phyloP scores from a whole-genome alignment of 257 asterid genomes.

The Nyctanthes arbortristis region DNA sequence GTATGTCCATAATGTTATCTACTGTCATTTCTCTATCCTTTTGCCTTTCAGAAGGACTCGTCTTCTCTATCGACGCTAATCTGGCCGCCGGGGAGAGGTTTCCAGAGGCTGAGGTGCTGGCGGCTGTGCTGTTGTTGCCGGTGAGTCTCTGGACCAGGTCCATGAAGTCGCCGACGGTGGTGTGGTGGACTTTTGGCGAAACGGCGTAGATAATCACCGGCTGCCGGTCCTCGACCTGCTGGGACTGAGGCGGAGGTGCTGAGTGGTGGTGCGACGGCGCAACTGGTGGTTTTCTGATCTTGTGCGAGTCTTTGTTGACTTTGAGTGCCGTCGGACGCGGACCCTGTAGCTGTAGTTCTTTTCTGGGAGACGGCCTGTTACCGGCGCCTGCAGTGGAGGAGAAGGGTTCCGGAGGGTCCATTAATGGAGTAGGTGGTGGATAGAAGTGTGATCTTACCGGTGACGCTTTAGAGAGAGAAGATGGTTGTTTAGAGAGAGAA shows the following conservation, averaged over 20 bases:
- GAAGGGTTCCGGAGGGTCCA: slow-evolving; percentile 57
- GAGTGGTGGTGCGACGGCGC: slow-evolving; percentile 48
- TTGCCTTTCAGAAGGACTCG: slow-evolving; percentile 43
- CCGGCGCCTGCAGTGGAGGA: slow-evolving; percentile 36
- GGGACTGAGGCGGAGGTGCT: slow-evolving; percentile 22
- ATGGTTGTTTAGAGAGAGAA: not conserved
- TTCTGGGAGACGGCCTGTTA: slow-evolving; percentile 62
- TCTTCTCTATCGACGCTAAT: slow-evolving; percentile 68
- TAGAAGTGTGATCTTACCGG: slow-evolving; percentile 17
- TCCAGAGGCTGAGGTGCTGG: slow-evolving; percentile 20
- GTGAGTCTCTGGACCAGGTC: slow-evolving; percentile 88
- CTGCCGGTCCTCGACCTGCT: slow-evolving; percentile 42
- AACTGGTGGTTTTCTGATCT: slow-evolving; percentile 85
- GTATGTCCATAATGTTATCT: slow-evolving; percentile 35
- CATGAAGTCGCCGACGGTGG: slow-evolving; percentile 84
- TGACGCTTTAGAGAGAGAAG: slow-evolving; percentile 13
- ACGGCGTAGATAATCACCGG: slow-evolving; percentile 90
- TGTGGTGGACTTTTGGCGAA: slow-evolving; percentile 81
- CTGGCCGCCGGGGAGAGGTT: slow-evolving; percentile 86
- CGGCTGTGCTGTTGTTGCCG: slow-evolving; percentile 49
- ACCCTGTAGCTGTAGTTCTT: slow-evolving; percentile 79
- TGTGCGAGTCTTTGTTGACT: slow-evolving; percentile 87
- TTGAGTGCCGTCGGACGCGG: slow-evolving; percentile 89
- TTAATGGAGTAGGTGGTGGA: slow-evolving; percentile 30
- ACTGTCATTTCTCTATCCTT: slow-evolving; percentile 31